phyloP scores from a whole-genome alignment of 768 basidiomycete species.

The Coprinellus aureogranulatus region DNA sequence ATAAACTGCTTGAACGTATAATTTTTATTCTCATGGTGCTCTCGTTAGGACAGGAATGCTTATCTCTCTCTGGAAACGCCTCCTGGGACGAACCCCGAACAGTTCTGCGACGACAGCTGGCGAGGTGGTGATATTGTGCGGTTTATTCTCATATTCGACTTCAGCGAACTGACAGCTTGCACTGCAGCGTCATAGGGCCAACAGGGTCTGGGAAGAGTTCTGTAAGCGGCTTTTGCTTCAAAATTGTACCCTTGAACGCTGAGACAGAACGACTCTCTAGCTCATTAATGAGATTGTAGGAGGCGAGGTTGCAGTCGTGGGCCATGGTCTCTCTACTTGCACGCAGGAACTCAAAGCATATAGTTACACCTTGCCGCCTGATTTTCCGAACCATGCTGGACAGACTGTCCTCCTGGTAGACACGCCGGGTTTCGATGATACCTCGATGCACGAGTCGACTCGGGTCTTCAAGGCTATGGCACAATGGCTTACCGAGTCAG shows the following conservation, averaged over 20 bases:
- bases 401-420: background rate
- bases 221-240: background rate
- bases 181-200: background rate
- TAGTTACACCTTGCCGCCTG: background rate
- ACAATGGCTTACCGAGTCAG: background rate
- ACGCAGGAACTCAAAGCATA: background rate
- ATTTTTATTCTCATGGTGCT: too few species aligned
- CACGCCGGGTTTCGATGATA: background rate
- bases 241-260: background rate
- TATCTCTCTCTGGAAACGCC: too few species aligned
- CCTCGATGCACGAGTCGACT: background rate
- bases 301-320: background rate
- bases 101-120: too few species aligned
- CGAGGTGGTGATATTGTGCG: too few species aligned
- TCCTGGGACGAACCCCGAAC: too few species aligned
- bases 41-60: too few species aligned
- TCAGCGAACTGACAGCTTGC: too few species aligned
- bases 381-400: background rate
- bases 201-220: slow-evolving; percentile 1
- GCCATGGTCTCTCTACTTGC: background rate
- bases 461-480: background rate
- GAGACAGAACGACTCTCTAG: background rate
- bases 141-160: too few species aligned
- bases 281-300: background rate
- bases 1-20: too few species aligned